These are phyloP conservation scores for Rhododendron williamsianum DNA, from an alignment of 148 eudicot species.

Conservation along the genomic window DNA sequence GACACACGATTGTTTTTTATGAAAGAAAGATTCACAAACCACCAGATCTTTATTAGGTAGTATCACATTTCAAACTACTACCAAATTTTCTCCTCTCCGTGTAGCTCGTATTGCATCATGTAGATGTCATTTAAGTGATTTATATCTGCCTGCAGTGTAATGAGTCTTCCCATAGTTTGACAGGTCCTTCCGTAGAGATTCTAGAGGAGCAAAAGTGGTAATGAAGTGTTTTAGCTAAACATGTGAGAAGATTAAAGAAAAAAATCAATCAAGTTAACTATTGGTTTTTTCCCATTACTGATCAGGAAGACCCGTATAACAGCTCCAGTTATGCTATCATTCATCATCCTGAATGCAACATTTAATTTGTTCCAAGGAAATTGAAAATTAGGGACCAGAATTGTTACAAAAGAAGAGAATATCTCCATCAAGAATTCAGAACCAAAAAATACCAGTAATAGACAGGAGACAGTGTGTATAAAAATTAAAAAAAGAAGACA, in stretches of 20 bases:
- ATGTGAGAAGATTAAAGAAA: neutral
- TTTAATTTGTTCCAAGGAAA: neutral
- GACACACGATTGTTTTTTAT: neutral
- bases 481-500: neutral
- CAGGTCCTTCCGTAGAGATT: neutral
- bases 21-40: neutral
- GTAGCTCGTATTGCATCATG: neutral
- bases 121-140: neutral
- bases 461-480: neutral
- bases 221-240: neutral
- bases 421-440: neutral
- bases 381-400: neutral
- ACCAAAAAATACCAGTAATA: neutral
- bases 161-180: neutral
- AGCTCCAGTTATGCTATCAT: neutral
- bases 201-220: neutral
- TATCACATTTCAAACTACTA: neutral
- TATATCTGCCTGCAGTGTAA: neutral
- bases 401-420: neutral
- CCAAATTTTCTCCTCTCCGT: neutral
- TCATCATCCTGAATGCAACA: conserved; percentile 2
- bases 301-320: neutral
- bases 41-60: neutral
- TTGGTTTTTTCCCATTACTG: neutral
- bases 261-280: neutral